Conservation (phyloP, 2,329 filamentous ascomycete genomes). For the Neoascochyta sp. region DNA sequence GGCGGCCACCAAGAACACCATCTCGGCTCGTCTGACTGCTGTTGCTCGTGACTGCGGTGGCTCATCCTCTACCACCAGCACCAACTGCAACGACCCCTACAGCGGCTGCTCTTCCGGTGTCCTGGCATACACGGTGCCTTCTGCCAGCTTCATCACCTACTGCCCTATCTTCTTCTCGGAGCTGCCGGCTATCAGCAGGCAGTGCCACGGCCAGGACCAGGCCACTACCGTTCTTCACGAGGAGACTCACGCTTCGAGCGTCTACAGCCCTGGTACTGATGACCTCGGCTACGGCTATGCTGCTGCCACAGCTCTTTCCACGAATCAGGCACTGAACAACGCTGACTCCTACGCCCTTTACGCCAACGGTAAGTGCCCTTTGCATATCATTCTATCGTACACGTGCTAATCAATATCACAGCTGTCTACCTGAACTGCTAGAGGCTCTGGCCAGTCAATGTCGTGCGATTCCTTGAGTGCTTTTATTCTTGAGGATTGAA, state of each 20-base stretch:
- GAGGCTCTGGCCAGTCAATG: too few species aligned
- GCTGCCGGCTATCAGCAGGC: constrained; percentile 48
- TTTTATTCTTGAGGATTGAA: too few species aligned
- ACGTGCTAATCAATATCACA: constrained; percentile 1
- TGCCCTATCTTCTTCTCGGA: constrained; percentile 58
- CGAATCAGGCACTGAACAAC: constrained; percentile 55
- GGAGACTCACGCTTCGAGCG: constrained; percentile 58
- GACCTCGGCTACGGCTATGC: constrained; percentile 58
- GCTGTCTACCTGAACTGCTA: constrained; percentile 26
- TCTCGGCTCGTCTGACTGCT: constrained; percentile 27
- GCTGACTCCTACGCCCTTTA: constrained; percentile 61
- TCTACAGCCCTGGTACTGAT: constrained; percentile 52
- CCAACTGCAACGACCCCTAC: constrained; percentile 59
- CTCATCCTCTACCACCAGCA: constrained; percentile 49
- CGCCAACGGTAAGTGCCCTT: constrained; percentile 44
- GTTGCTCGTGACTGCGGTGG: constrained; percentile 56
- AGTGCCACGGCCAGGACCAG: constrained; percentile 63
- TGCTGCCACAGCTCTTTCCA: constrained; percentile 45
- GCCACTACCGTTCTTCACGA: constrained; percentile 64
- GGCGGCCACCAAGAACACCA: constrained; percentile 41
- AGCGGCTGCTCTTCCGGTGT: constrained; percentile 47
- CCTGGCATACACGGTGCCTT: constrained; percentile 60
- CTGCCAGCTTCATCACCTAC: constrained; percentile 56
- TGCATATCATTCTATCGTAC: constrained; percentile 1
- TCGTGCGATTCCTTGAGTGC: too few species aligned